Conservation (phyloP, 257 asterid genomes). For the Cinchona pubescens region DNA sequence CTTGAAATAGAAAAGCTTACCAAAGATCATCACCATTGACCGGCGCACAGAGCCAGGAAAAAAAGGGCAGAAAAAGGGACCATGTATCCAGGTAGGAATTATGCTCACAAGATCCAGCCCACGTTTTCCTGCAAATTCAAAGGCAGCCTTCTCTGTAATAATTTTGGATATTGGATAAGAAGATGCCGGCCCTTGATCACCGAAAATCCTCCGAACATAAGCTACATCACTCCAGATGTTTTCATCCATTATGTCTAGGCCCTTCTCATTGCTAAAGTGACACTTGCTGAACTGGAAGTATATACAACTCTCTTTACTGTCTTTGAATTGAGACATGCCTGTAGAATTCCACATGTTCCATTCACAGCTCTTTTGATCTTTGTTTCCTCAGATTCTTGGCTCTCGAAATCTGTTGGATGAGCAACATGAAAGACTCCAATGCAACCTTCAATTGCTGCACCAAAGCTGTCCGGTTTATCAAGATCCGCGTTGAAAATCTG, state of each 20-base stretch:
- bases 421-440: constrained; percentile 67
- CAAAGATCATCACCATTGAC: constrained; percentile 43
- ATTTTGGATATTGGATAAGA: constrained; percentile 51
- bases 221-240: constrained; percentile 39
- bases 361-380: constrained; percentile 23
- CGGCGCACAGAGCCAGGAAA: constrained; percentile 38
- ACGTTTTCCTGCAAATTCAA: constrained; percentile 43
- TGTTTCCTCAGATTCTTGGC: constrained; percentile 45
- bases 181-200: constrained; percentile 2
- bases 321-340: constrained; percentile 44
- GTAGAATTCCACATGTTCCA: constrained; percentile 39
- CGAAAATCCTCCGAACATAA: constrained; percentile 9
- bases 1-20: constrained; percentile 15
- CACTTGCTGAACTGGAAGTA: constrained; percentile 34
- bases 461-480: constrained; percentile 46
- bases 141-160: constrained; percentile 46
- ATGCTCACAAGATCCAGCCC: constrained; percentile 52
- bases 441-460: constrained; percentile 56
- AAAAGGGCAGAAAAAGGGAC: constrained; percentile 55
- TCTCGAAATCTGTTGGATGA: constrained; percentile 56
- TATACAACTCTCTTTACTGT: constrained; percentile 51
- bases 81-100: constrained; percentile 48
- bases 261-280: background rate
- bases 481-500: constrained; percentile 55
- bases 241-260: constrained; percentile 31